phyloP scores from a whole-genome alignment of 2,329 filamentous ascomycete genomes.

The Pseudocercospora musae region DNA sequence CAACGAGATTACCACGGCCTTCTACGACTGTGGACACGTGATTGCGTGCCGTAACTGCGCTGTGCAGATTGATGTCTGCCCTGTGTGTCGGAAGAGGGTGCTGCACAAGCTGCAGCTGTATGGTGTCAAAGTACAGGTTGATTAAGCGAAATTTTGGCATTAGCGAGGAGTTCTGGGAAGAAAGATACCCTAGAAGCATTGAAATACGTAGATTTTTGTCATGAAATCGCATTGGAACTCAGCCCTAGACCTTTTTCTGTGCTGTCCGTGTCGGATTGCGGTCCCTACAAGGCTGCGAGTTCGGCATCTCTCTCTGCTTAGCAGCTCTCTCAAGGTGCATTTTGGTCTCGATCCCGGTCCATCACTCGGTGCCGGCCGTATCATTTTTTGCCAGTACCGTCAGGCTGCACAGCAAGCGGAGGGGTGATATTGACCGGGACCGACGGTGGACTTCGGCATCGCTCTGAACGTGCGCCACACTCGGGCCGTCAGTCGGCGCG shows the following conservation, averaged over 20 bases:
- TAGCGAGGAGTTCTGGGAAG: slow-evolving; percentile 1
- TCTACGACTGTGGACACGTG: slow-evolving; percentile 63
- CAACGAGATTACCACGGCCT: slow-evolving; percentile 57
- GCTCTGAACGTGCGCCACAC: no score
- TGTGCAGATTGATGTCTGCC: slow-evolving; percentile 56
- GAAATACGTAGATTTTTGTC: neutral
- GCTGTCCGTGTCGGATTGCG: neutral
- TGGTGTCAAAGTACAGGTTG: slow-evolving; percentile 24
- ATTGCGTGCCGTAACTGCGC: slow-evolving; percentile 60
- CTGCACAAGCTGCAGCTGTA: slow-evolving; percentile 57
- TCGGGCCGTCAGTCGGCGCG: no score
- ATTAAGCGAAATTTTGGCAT: neutral
- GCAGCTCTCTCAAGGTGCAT: no score
- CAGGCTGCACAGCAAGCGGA: no score
- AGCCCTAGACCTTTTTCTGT: neutral
- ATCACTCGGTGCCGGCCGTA: no score
- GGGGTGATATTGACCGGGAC: no score
- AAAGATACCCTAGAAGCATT: slow-evolving; percentile 6
- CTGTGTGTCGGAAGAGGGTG: slow-evolving; percentile 58
- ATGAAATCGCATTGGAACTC: neutral
- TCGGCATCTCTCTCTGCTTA: no score
- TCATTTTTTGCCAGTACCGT: no score
- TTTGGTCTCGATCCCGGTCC: no score
- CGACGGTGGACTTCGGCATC: no score
- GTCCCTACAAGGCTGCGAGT: neutral